Conservation (phyloP, 1,139 yeast genomes). For the Blastobotrys illinoisensis region DNA sequence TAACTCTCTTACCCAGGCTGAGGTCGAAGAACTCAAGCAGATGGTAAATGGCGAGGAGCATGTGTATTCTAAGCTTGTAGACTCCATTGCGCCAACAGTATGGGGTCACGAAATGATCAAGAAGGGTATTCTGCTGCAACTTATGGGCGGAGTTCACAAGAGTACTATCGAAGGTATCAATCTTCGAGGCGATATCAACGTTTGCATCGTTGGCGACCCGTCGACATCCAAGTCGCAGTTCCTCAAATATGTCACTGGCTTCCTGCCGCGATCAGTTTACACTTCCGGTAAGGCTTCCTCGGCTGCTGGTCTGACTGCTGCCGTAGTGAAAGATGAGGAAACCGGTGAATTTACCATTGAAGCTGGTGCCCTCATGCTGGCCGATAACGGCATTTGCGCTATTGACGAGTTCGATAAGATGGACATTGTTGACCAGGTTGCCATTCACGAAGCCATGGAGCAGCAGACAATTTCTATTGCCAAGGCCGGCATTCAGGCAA, state of each 20-base stretch:
- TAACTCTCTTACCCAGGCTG: constrained; percentile 74
- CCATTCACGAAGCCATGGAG: constrained; percentile 99
- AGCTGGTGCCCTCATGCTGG: constrained; percentile 98
- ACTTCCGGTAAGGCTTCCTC: constrained; percentile 98
- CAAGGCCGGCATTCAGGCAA: constrained; percentile 97
- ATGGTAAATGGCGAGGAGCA: constrained; percentile 91
- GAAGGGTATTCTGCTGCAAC: constrained; percentile 83
- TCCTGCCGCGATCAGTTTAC: constrained; percentile 91
- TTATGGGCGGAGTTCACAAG: constrained; percentile 95
- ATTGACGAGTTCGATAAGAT: constrained; percentile 98
- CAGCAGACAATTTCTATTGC: constrained; percentile 98
- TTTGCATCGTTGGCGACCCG: constrained; percentile 97
- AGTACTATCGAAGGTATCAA: constrained; percentile 91
- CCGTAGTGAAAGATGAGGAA: constrained; percentile 96
- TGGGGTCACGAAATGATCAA: constrained; percentile 94
- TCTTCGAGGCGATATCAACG: constrained; percentile 93
- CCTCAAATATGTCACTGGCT: constrained; percentile 84
- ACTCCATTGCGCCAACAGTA: constrained; percentile 93
- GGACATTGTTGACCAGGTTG: constrained; percentile 95
- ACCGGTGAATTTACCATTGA: constrained; percentile 96
- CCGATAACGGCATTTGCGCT: constrained; percentile 98
- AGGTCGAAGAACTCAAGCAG: constrained; percentile 74
- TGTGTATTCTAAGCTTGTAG: constrained; percentile 77
- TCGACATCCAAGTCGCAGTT: constrained; percentile 97
- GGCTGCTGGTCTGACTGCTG: constrained; percentile 98